Evolutionary conservation across 2,329 filamentous ascomycete species (phyloP).

Genomic region (Fusarium euwallaceae): DNA sequence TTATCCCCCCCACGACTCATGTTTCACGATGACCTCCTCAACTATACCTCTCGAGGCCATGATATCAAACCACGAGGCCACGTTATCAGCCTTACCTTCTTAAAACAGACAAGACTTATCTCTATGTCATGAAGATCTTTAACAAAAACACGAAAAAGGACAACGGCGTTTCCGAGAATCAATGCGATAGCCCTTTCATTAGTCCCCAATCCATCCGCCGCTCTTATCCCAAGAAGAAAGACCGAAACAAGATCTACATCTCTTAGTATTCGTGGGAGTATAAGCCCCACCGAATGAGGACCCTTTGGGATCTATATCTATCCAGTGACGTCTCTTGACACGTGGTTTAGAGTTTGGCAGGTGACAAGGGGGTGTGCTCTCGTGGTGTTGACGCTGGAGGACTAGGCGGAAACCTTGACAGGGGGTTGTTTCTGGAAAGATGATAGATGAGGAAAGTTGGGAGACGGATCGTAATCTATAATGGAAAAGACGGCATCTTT

Average conservation of each 20-base stretch:
- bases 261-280: not conserved
- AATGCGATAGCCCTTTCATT: not conserved
- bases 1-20: not conserved
- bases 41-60: not conserved
- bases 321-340: not conserved
- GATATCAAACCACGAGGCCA: not conserved
- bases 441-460: slow-evolving; percentile 1
- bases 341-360: not conserved
- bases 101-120: not conserved
- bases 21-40: not conserved
- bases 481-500: not conserved
- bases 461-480: slow-evolving; percentile 7
- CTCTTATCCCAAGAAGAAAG: not conserved
- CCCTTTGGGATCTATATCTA: not conserved
- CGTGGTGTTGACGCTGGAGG: not conserved
- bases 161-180: not conserved
- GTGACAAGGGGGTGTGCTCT: not conserved
- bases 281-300: not conserved
- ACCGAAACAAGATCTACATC: not conserved
- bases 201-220: not conserved
- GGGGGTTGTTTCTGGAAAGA: not conserved
- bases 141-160: not conserved
- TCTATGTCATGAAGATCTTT: not conserved
- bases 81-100: not conserved
- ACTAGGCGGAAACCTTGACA: not conserved